Conservation (phyloP, 768 basidiomycete species). For the Mycena sanguinolenta region DNA sequence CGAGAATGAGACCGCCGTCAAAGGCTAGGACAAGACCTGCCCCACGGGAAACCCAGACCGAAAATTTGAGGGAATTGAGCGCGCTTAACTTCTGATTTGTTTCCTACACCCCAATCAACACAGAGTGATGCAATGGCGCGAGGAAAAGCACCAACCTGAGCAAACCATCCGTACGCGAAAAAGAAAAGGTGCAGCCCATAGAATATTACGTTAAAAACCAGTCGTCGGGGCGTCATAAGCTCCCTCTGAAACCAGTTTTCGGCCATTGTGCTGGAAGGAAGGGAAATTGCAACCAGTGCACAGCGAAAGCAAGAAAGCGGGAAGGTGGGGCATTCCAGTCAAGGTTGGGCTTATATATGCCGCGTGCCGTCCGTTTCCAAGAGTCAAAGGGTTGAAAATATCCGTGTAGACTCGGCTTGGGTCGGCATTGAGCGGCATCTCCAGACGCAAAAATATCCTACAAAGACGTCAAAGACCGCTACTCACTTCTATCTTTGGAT, state of each 20-base stretch:
- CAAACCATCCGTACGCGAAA: slow-evolving; percentile 91
- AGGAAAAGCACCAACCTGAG: slow-evolving; percentile 71
- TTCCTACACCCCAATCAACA: slow-evolving; percentile 54
- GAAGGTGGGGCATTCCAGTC: not conserved
- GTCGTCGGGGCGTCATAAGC: slow-evolving; percentile 71
- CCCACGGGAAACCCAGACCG: slow-evolving; percentile 92
- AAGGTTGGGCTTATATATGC: not conserved
- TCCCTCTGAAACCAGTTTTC: slow-evolving; percentile 82
- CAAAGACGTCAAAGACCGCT: not conserved
- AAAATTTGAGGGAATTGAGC: slow-evolving; percentile 84
- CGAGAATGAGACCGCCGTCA: slow-evolving; percentile 85
- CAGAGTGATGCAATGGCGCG: not conserved
- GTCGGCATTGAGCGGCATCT: too few species aligned
- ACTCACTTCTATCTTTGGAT: not conserved
- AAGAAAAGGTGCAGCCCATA: slow-evolving; percentile 81
- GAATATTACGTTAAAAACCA: slow-evolving; percentile 82
- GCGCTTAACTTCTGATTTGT: slow-evolving; percentile 73
- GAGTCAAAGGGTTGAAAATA: not conserved
- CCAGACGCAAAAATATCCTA: not conserved
- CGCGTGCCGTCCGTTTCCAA: not conserved
- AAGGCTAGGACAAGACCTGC: slow-evolving; percentile 94
- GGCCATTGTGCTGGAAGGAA: slow-evolving; percentile 58
- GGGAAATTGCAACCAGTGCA: slow-evolving; percentile 28
- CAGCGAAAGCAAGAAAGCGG: slow-evolving; percentile 9
- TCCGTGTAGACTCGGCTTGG: not conserved